phyloP scores from a whole-genome alignment of 164 flowering plant species.

The Kingdonia uniflora region DNA sequence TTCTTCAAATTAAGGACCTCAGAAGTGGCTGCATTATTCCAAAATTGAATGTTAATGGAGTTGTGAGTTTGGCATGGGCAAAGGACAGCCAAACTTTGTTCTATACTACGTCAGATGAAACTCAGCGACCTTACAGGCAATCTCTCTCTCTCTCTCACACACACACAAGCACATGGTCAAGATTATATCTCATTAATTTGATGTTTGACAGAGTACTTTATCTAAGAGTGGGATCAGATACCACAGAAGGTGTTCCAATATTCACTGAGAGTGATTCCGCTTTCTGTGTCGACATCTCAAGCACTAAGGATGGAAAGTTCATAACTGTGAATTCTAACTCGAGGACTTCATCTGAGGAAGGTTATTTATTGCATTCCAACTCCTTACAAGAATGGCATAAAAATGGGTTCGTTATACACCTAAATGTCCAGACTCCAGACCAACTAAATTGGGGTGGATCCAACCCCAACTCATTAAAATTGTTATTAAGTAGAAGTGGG shows the following conservation, averaged over 20 bases:
- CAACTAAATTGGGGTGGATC: too few relatives aligned
- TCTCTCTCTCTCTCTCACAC: neutral
- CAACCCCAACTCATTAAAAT: too few relatives aligned
- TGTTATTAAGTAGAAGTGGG: too few relatives aligned
- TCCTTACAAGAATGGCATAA: too few relatives aligned
- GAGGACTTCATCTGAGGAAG: slow-evolving; percentile 96
- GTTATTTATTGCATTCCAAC: slow-evolving; percentile 17
- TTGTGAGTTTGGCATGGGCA: slow-evolving; percentile 95
- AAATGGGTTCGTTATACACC: too few relatives aligned
- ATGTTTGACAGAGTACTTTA: slow-evolving; percentile 55
- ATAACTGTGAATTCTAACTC: slow-evolving; percentile 91
- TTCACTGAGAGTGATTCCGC: slow-evolving; percentile 58
- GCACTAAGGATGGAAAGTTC: slow-evolving; percentile 91
- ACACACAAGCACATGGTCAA: too few relatives aligned
- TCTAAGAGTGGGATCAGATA: slow-evolving; percentile 39
- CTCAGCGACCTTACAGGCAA: slow-evolving; percentile 76
- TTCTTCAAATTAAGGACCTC: slow-evolving; percentile 71
- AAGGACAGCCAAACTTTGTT: slow-evolving; percentile 50
- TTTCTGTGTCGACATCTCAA: slow-evolving; percentile 82
- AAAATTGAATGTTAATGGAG: slow-evolving; percentile 37
- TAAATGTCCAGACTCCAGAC: too few relatives aligned
- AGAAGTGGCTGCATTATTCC: slow-evolving; percentile 30
- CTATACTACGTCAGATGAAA: slow-evolving; percentile 64
- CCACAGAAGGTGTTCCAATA: slow-evolving; percentile 23
- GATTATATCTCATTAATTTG: neutral